Conservation (phyloP, 148 eudicot genomes). For the Camellia sinensis region DNA sequence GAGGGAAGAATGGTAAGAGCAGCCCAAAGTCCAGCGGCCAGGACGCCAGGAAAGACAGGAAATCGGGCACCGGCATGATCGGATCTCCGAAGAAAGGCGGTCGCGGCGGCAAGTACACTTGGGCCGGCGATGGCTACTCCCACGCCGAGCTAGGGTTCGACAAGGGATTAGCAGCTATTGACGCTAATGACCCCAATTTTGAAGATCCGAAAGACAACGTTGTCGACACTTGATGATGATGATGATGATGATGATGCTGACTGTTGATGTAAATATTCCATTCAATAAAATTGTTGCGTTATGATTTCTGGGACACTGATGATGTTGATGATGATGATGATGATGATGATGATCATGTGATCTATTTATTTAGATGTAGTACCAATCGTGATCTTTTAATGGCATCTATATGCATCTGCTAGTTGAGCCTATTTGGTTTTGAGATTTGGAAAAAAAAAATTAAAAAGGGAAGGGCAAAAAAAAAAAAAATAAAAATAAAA, state of each 20-base stretch:
- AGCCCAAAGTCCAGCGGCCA: conserved; percentile 34
- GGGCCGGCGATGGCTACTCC: conserved; percentile 56
- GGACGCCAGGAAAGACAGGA: conserved; percentile 48
- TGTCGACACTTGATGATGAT: background rate
- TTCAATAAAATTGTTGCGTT: background rate
- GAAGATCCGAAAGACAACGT: conserved; percentile 33
- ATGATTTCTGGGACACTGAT: no score
- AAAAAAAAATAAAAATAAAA: no score
- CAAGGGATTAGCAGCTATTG: conserved; percentile 26
- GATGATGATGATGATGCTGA: background rate
- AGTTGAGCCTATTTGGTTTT: no score
- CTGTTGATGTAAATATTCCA: conserved; percentile 4
- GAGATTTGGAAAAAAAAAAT: no score
- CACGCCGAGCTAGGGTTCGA: conserved; percentile 22
- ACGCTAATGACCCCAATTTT: conserved; percentile 59
- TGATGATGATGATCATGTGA: no score
- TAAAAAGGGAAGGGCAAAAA: no score
- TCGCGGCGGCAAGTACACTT: conserved; percentile 82
- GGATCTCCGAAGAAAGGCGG: conserved; percentile 89
- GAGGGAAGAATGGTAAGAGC: conserved; percentile 41
- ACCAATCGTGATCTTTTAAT: no score
- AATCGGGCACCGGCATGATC: conserved; percentile 50
- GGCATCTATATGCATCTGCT: no score
- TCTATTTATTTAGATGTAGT: no score
- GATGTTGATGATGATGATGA: no score